Conservation (phyloP, 495 filamentous ascomycete species). For the Xylaria cubensis region DNA sequence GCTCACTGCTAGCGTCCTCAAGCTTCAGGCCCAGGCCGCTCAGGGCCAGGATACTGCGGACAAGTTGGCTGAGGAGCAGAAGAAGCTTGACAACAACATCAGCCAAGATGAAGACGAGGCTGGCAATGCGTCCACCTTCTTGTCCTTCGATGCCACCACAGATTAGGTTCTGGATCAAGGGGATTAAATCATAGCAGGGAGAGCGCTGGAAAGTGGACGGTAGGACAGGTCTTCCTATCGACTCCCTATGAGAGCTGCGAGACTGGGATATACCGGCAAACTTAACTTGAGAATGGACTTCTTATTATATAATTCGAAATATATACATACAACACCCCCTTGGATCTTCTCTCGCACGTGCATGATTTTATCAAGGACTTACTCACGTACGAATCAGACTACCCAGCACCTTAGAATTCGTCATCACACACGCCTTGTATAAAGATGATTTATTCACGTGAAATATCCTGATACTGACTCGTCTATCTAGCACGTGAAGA, state of each 20-base stretch:
- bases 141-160: constrained; percentile 39
- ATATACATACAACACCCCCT: background rate
- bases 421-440: background rate
- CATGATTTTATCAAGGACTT: background rate
- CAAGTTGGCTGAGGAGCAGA: constrained; percentile 45
- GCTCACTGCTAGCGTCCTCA: constrained; percentile 47
- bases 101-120: constrained; percentile 47
- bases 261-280: background rate
- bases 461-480: background rate
- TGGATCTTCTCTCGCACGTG: background rate
- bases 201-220: background rate
- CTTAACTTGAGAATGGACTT: constrained; percentile 18
- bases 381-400: background rate
- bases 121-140: constrained; percentile 38
- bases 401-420: background rate
- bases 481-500: constrained; percentile 48
- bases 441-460: background rate
- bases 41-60: constrained; percentile 44
- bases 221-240: constrained; percentile 3
- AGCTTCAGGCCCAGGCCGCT: constrained; percentile 44
- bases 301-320: constrained; percentile 10
- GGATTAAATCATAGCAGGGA: background rate
- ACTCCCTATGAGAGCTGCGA: background rate
- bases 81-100: constrained; percentile 57
- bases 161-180: constrained; percentile 1